Conservation (phyloP, 2,329 filamentous ascomycete species). For the Talaromyces rugulosus region DNA sequence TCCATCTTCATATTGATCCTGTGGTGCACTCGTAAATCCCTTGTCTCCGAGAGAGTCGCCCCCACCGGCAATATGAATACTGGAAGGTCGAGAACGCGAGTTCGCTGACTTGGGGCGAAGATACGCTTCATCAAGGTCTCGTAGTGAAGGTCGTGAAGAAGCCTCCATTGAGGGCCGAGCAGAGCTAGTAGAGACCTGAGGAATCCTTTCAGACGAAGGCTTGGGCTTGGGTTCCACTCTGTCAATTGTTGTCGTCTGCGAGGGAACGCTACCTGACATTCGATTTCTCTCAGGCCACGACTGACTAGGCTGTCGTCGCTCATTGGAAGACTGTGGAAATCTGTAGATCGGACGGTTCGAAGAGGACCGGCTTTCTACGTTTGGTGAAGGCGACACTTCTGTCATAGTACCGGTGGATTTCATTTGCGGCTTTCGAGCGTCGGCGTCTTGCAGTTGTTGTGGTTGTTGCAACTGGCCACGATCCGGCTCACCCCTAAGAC, state of each 20-base stretch:
- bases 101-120: conserved; percentile 61
- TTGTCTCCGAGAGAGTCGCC: conserved; percentile 74
- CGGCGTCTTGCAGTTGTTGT: conserved; percentile 33
- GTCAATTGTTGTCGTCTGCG: conserved; percentile 29
- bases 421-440: conserved; percentile 45
- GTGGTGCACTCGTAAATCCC: conserved; percentile 52
- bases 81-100: conserved; percentile 67
- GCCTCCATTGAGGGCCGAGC: conserved; percentile 69
- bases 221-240: conserved; percentile 49
- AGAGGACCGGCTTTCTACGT: conserved; percentile 27
- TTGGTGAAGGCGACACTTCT: conserved; percentile 38
- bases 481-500: conserved; percentile 21
- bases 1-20: conserved; percentile 35
- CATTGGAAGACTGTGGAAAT: conserved; percentile 45
- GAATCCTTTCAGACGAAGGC: conserved; percentile 44
- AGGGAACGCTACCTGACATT: conserved; percentile 26
- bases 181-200: conserved; percentile 48
- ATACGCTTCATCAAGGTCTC: conserved; percentile 58
- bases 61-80: conserved; percentile 77
- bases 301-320: conserved; percentile 47
- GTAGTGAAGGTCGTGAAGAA: conserved; percentile 56
- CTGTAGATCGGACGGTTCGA: conserved; percentile 48
- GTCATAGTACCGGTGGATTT: conserved; percentile 81
- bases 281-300: conserved; percentile 35
- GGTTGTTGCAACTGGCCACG: conserved; percentile 24